A percentile compares a stretch with the other conserved stretches of the same genome.
These are phyloP conservation scores for Remersonia thermophila DNA, from an alignment of 2,329 filamentous ascomycete genomes.

Conservation along the genomic window DNA sequence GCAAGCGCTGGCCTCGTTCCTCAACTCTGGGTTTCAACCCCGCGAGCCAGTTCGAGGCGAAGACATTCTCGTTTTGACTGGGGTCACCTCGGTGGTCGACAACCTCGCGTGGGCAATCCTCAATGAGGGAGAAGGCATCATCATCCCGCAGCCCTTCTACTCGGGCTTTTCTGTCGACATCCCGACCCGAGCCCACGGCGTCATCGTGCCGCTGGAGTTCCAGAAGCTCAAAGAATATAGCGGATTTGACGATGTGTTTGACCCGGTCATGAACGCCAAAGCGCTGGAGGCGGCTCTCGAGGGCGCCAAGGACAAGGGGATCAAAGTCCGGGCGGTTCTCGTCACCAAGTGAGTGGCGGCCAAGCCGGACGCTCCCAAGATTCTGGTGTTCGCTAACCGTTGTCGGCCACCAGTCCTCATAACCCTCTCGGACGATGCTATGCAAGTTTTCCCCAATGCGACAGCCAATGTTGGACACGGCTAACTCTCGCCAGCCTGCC, in stretches of 20 bases:
- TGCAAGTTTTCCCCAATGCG: not conserved
- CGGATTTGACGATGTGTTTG: constrained; percentile 15
- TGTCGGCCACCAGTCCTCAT: not conserved
- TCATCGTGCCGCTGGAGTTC: constrained; percentile 13
- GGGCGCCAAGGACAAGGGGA: constrained; percentile 7
- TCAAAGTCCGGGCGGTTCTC: constrained; percentile 4
- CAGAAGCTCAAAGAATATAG: constrained; percentile 10
- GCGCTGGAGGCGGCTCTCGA: constrained; percentile 11
- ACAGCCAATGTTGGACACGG: not conserved
- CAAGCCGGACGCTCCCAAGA: too few relatives aligned
- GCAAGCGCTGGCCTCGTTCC: constrained; percentile 14
- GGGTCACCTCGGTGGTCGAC: constrained; percentile 18
- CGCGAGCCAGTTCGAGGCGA: constrained; percentile 10
- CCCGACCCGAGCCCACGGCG: constrained; percentile 8
- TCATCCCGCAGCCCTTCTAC: constrained; percentile 22
- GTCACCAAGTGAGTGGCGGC: constrained; percentile 3
- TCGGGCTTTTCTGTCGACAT: constrained; percentile 18
- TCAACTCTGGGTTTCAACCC: constrained; percentile 15
- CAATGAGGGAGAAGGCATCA: constrained; percentile 20
- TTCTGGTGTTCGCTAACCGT: not conserved
- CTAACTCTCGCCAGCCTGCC: constrained; percentile 6
- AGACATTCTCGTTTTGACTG: constrained; percentile 18
- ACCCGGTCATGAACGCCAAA: constrained; percentile 8
- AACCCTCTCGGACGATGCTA: constrained; percentile 10
- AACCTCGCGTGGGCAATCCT: constrained; percentile 18